Conservation (phyloP, 1,284 basidiomycete genomes). For the Chalciporus sp. region DNA sequence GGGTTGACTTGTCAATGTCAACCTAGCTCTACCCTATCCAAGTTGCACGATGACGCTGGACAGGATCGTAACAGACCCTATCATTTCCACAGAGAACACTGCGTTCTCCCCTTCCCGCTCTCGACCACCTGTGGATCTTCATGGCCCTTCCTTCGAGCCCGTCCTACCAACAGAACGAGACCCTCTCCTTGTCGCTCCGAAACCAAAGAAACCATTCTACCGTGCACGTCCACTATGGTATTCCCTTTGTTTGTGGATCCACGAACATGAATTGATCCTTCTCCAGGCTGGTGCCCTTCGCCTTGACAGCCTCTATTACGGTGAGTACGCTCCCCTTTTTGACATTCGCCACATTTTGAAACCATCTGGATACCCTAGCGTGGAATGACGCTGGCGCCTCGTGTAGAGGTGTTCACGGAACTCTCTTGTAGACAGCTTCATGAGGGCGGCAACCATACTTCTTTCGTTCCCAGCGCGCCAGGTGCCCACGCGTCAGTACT, state of each 20-base stretch:
- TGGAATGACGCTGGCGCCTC: conserved; percentile 76
- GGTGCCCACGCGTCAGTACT: conserved; percentile 26
- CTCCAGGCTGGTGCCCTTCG: conserved; percentile 74
- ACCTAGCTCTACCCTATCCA: not conserved
- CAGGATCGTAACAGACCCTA: conserved; percentile 36
- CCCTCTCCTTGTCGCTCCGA: conserved; percentile 24
- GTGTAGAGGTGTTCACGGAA: conserved; percentile 78
- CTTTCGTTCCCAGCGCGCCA: conserved; percentile 18
- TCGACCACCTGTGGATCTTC: conserved; percentile 19
- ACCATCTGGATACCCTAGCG: conserved; percentile 45
- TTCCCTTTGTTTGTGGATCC: conserved; percentile 14
- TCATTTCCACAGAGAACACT: conserved; percentile 37
- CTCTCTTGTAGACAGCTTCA: conserved; percentile 66
- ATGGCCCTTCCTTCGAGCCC: conserved; percentile 11
- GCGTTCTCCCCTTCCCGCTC: conserved; percentile 28
- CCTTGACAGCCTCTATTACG: conserved; percentile 61
- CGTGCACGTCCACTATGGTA: conserved; percentile 67
- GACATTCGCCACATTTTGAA: not conserved
- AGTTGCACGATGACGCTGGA: conserved; percentile 30
- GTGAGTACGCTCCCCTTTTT: conserved; percentile 42
- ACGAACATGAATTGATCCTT: conserved; percentile 6
- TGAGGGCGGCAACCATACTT: conserved; percentile 46
- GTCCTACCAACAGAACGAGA: conserved; percentile 28
- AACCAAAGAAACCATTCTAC: conserved; percentile 62
- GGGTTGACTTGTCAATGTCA: conserved; percentile 8